Conservation (phyloP, 805 yeast genomes). For the Clavispora carvajalis region DNA sequence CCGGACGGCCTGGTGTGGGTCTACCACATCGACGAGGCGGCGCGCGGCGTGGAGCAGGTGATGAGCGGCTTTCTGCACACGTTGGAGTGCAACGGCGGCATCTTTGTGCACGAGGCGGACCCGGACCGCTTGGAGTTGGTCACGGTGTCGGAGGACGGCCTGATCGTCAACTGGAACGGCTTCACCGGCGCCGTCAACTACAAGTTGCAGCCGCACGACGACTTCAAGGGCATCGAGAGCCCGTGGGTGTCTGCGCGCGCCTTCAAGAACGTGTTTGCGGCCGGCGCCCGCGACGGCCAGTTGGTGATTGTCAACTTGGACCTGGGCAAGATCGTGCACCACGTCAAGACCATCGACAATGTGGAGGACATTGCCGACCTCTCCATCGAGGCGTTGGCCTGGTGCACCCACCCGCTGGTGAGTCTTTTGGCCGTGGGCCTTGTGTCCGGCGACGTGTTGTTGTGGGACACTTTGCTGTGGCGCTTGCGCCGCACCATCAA, state of each 20-base stretch:
- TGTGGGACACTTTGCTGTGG: conserved; percentile 86
- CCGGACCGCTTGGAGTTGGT: conserved; percentile 59
- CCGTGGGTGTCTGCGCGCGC: conserved; percentile 83
- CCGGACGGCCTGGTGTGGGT: conserved; percentile 93
- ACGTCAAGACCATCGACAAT: conserved; percentile 59
- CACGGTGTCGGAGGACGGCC: conserved; percentile 80
- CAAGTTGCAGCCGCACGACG: conserved; percentile 54
- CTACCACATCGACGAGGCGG: conserved; percentile 59
- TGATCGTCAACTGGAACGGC: conserved; percentile 85
- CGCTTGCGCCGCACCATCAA: conserved; percentile 67
- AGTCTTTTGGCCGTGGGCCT: conserved; percentile 73
- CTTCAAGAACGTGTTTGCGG: conserved; percentile 54
- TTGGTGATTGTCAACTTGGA: conserved; percentile 72
- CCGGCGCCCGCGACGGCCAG: conserved; percentile 86
- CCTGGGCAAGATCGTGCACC: conserved; percentile 64
- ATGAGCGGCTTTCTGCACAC: conserved; percentile 81
- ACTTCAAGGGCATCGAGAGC: conserved; percentile 68
- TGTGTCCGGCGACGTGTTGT: conserved; percentile 79
- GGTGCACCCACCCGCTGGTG: conserved; percentile 60
- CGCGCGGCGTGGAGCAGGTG: conserved; percentile 51
- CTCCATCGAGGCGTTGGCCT: conserved; percentile 58
- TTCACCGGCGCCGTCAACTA: conserved; percentile 67
- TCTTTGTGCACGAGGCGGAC: conserved; percentile 53
- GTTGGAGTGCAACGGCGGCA: conserved; percentile 74
- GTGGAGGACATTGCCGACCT: conserved; percentile 40